A percentile compares a stretch with the other conserved stretches of the same genome.
phyloP scores from a whole-genome alignment of 768 basidiomycete genomes.

The Leccinellum rugosiceps region DNA sequence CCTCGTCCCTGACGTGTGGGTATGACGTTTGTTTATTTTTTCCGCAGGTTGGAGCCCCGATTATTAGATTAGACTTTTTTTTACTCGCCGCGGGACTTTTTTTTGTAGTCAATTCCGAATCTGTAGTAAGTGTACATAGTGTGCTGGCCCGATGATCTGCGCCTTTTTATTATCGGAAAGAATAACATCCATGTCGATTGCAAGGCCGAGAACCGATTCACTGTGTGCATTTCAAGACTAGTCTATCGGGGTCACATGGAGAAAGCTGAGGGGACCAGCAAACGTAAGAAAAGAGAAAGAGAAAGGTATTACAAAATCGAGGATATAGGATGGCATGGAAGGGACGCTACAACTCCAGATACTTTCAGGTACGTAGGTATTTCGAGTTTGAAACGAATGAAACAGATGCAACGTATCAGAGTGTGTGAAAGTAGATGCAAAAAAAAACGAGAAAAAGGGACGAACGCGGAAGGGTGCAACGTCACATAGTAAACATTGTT shows the following conservation, averaged over 20 bases:
- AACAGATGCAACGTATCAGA: conserved; percentile 18
- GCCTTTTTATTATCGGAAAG: too few species aligned
- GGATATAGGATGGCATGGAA: conserved; percentile 24
- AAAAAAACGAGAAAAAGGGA: neutral
- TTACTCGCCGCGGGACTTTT: neutral
- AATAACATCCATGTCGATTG: conserved; percentile 12
- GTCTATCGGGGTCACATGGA: conserved; percentile 24
- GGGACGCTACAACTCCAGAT: conserved; percentile 11
- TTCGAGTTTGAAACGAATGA: conserved; percentile 11
- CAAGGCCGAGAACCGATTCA: conserved; percentile 10
- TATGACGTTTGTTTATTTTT: neutral
- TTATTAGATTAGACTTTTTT: conserved; percentile 20
- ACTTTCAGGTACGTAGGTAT: conserved; percentile 12
- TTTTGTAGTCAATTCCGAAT: neutral
- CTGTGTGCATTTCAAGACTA: conserved; percentile 15
- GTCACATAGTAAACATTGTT: conserved; percentile 13
- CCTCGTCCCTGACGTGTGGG: neutral
- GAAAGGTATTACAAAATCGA: conserved; percentile 31
- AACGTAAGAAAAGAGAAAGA: neutral
- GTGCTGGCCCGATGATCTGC: too few species aligned
- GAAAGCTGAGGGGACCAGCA: conserved; percentile 14
- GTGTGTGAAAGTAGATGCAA: conserved; percentile 19
- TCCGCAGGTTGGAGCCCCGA: conserved; percentile 43
- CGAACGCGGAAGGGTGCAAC: neutral
- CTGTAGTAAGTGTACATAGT: too few species aligned